A percentile compares a stretch with the other conserved stretches of the same genome.
Evolutionary conservation across 2,329 filamentous ascomycete species (phyloP).

Genomic region (Aspergillus ibericus): DNA sequence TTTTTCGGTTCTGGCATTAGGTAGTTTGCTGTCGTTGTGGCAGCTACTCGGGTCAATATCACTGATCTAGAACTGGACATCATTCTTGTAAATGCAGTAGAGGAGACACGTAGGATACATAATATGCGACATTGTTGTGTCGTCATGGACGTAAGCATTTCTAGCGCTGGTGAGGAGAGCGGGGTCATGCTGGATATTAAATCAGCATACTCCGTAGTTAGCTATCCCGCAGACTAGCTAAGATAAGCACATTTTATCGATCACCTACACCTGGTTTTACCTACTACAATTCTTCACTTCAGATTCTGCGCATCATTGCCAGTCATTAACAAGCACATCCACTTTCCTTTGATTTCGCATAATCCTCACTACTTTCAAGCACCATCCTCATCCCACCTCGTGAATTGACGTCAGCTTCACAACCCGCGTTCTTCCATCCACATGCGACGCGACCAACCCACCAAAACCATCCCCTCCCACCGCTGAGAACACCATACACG

Average conservation of each 20-base stretch:
- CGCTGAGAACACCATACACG: not conserved
- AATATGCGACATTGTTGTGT: too few species aligned
- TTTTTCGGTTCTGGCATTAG: conserved; percentile 25
- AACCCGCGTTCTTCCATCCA: not conserved
- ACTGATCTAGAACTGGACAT: conserved; percentile 20
- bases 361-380: not conserved
- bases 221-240: not conserved
- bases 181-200: not conserved
- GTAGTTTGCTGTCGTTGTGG: conserved; percentile 25
- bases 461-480: not conserved
- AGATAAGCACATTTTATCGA: not conserved
- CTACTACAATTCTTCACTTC: not conserved
- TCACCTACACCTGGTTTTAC: not conserved
- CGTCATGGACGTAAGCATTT: not conserved
- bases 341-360: not conserved
- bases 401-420: conserved; percentile 6
- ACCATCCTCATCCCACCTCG: not conserved
- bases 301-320: not conserved
- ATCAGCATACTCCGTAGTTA: too few species aligned
- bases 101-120: not conserved
- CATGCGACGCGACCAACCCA: not conserved
- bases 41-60: conserved; percentile 24
- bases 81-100: not conserved
- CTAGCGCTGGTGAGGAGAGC: not conserved
- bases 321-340: not conserved